Base-by-base conservation (phyloP, 2,329 filamentous ascomycete genomes). In the Colletotrichum coccodes region DNA sequence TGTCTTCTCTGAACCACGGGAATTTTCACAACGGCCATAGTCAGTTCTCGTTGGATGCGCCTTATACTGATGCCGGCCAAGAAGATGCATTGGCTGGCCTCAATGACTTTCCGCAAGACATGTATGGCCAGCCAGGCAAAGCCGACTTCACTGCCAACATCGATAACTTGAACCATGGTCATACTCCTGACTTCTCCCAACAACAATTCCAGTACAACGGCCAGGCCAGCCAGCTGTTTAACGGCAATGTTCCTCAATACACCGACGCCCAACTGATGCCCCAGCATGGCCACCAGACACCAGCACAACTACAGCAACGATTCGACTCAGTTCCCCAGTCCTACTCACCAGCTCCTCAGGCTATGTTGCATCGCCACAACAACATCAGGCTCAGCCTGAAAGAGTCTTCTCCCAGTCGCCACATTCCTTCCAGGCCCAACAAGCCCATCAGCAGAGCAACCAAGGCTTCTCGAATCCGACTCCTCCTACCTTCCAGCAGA, bases 71-170 rank as follows among this genome's bases (percentile, higher is more conserved):
- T 34, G 67, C 77, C 16, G 71, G 72, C 44, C 76, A 79, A 67
- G 79, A 82, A 65, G 76, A 78, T 52, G 74, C 82, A 46, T 77
- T 83, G 64, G 75, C 80, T 46, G 74, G 77, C 34, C 81, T 82
- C 54, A 72, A 74, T 72, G 77, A 77, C 63, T 75, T 82, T 11
- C 78, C 81, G 44, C 73, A 79, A 16, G 79, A 80, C 40, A 60
- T 82, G 28, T 83, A 81, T 60, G 72, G 71, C 11, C 79, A 82
- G 54, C 79, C 79, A 59, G 64, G 67, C 32, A 81, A 81, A 70
- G 68, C 78, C 56, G 73, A 76, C 47, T 71, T 79, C 6, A 73
- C 70, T 21, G 72, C 72, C 49, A 69, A 73, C 28, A 74, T 79
- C 54, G 70, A 72, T 65, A 75, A 76, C 28, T 61, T 82, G 61